Evolutionary conservation across 129 eudicot genomes (phyloP).

Genomic region (Lactuca saligna): DNA sequence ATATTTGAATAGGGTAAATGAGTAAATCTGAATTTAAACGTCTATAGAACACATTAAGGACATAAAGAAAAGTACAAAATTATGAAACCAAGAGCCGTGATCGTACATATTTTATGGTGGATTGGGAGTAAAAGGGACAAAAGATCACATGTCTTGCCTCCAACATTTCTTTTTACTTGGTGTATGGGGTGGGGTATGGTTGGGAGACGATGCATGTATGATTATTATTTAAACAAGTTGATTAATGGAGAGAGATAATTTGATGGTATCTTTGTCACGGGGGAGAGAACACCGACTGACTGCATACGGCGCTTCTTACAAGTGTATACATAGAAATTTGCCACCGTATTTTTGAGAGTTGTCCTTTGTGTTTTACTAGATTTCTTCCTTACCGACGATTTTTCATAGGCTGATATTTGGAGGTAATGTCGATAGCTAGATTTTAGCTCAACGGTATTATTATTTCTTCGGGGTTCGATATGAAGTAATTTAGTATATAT

Average conservation of each 20-base stretch:
- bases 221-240: neutral
- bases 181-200: neutral
- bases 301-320: conserved; percentile 2
- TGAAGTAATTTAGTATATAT: too few relatives aligned
- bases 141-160: conserved; percentile 29
- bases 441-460: too few relatives aligned
- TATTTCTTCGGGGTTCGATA: too few relatives aligned
- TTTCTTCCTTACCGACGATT: too few relatives aligned
- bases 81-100: conserved; percentile 10
- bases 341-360: too few relatives aligned
- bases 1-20: neutral
- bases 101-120: neutral
- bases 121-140: conserved; percentile 12
- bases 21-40: conserved; percentile 21
- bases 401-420: too few relatives aligned
- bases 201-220: conserved; percentile 1
- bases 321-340: neutral
- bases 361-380: too few relatives aligned
- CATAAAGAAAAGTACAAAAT: conserved; percentile 10
- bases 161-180: neutral
- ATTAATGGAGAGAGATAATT: neutral
- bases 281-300: conserved; percentile 9
- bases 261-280: conserved; percentile 22
- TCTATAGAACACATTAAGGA: neutral
- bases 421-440: too few relatives aligned